Evolutionary conservation across 2,329 filamentous ascomycete species (phyloP).

Genomic region (Aspergillus proliferans): DNA sequence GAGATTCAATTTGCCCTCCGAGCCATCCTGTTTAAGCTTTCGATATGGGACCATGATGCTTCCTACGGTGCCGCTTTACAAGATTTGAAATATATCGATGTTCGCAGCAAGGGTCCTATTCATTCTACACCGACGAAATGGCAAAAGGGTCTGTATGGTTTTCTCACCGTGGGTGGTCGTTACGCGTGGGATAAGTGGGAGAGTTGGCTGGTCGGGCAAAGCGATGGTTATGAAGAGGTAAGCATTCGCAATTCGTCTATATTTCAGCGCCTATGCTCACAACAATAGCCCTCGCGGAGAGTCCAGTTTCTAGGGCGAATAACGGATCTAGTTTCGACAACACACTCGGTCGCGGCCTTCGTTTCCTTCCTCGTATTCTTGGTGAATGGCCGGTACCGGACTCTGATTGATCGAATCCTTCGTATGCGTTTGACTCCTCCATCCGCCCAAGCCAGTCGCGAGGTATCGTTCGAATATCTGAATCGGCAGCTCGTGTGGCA

Average conservation of each 20-base stretch:
- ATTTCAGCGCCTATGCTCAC: slow-evolving; percentile 9
- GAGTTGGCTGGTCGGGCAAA: slow-evolving; percentile 69
- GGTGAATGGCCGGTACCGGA: slow-evolving; percentile 83
- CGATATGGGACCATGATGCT: slow-evolving; percentile 92
- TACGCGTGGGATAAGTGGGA: slow-evolving; percentile 94
- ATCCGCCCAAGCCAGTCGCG: slow-evolving; percentile 75
- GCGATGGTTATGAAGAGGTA: slow-evolving; percentile 64
- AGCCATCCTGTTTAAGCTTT: slow-evolving; percentile 82
- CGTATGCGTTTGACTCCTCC: slow-evolving; percentile 79
- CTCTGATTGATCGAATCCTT: slow-evolving; percentile 77
- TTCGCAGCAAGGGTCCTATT: slow-evolving; percentile 58
- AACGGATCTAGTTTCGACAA: slow-evolving; percentile 62
- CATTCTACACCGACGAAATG: slow-evolving; percentile 65
- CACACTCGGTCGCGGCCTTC: slow-evolving; percentile 76
- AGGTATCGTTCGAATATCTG: slow-evolving; percentile 95
- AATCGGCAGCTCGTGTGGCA: slow-evolving; percentile 99
- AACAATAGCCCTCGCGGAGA: slow-evolving; percentile 40
- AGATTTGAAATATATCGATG: slow-evolving; percentile 84
- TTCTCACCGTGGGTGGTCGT: slow-evolving; percentile 77
- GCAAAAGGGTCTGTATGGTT: slow-evolving; percentile 79
- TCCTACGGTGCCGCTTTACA: slow-evolving; percentile 91
- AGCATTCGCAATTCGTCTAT: slow-evolving; percentile 1
- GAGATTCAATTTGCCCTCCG: slow-evolving; percentile 77
- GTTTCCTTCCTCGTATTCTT: slow-evolving; percentile 85
- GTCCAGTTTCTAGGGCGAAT: slow-evolving; percentile 58